phyloP scores from a whole-genome alignment of 345 rosid genomes.

The Salix caprea region DNA sequence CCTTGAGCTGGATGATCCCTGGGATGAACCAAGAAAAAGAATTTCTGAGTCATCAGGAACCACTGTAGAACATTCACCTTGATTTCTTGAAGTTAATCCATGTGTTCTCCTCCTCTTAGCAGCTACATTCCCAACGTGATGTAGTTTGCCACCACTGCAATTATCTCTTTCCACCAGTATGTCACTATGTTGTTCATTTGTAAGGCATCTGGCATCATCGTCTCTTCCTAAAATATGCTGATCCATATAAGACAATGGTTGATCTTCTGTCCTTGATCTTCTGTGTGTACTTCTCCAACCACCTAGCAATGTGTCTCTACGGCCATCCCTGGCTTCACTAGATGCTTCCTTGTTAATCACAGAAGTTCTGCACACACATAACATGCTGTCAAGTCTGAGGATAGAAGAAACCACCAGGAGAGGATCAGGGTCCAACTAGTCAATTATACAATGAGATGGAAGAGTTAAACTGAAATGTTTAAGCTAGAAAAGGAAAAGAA shows the following conservation, averaged over 20 bases:
- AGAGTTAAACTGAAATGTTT: neutral
- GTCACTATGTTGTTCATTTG: constrained; percentile 21
- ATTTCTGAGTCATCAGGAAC: constrained; percentile 42
- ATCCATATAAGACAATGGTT: neutral
- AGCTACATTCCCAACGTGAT: constrained; percentile 1
- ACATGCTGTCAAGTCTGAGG: neutral
- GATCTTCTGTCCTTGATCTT: constrained; percentile 19
- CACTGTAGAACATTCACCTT: constrained; percentile 32
- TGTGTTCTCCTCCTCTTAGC: constrained; percentile 13
- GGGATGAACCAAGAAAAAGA: constrained; percentile 47
- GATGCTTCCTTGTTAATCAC: constrained; percentile 17
- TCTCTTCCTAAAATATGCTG: neutral
- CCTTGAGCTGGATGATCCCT: constrained; percentile 56
- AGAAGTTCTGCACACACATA: constrained; percentile 27
- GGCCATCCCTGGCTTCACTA: constrained; percentile 22
- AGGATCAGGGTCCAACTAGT: neutral
- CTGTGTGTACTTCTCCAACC: constrained; percentile 61
- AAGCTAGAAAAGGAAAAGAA: neutral
- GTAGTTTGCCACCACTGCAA: constrained; percentile 22
- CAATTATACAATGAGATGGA: neutral
- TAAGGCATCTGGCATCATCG: constrained; percentile 19
- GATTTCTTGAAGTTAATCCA: constrained; percentile 35
- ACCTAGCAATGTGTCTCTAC: constrained; percentile 26
- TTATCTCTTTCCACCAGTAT: constrained; percentile 19
- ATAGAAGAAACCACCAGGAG: neutral